Conservation (phyloP, 2,329 filamentous ascomycete genomes). For the Arthrobotrys sphaeroides region DNA sequence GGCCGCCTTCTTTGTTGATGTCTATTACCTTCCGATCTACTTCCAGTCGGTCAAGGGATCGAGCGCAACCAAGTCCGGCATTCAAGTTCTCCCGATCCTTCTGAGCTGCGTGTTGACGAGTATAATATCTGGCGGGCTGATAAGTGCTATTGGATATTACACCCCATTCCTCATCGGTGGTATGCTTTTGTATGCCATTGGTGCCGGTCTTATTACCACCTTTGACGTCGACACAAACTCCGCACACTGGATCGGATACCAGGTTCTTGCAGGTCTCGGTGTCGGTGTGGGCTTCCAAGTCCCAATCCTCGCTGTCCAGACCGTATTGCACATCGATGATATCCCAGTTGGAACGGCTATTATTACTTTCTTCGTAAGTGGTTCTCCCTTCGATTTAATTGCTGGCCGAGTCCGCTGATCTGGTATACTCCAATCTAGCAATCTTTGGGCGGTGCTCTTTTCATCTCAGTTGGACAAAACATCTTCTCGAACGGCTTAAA, state of each 20-base stretch:
- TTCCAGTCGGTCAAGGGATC: slow-evolving; percentile 68
- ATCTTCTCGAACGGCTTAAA: slow-evolving; percentile 65
- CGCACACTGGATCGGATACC: slow-evolving; percentile 63
- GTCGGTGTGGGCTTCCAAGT: slow-evolving; percentile 70
- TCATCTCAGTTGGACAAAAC: slow-evolving; percentile 69
- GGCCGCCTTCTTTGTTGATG: slow-evolving; percentile 67
- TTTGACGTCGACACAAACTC: slow-evolving; percentile 62
- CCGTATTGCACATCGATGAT: slow-evolving; percentile 66
- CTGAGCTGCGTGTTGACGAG: slow-evolving; percentile 66
- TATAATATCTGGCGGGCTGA: slow-evolving; percentile 65
- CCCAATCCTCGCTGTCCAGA: slow-evolving; percentile 68
- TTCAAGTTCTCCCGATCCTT: slow-evolving; percentile 68
- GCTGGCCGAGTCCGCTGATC: background rate
- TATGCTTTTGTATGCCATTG: slow-evolving; percentile 66
- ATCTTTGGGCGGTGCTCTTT: slow-evolving; percentile 68
- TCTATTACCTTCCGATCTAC: slow-evolving; percentile 67
- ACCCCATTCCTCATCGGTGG: slow-evolving; percentile 68
- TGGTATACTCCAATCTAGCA: slow-evolving; percentile 21
- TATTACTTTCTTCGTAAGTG: slow-evolving; percentile 64
- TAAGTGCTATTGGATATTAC: slow-evolving; percentile 70
- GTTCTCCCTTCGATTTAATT: slow-evolving; percentile 67
- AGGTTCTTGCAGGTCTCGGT: slow-evolving; percentile 65
- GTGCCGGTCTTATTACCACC: slow-evolving; percentile 67
- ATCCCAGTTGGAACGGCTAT: slow-evolving; percentile 68
- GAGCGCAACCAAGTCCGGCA: slow-evolving; percentile 66